phyloP scores from a whole-genome alignment of 2,329 filamentous ascomycete species.

The Nectriaceae sp. region DNA sequence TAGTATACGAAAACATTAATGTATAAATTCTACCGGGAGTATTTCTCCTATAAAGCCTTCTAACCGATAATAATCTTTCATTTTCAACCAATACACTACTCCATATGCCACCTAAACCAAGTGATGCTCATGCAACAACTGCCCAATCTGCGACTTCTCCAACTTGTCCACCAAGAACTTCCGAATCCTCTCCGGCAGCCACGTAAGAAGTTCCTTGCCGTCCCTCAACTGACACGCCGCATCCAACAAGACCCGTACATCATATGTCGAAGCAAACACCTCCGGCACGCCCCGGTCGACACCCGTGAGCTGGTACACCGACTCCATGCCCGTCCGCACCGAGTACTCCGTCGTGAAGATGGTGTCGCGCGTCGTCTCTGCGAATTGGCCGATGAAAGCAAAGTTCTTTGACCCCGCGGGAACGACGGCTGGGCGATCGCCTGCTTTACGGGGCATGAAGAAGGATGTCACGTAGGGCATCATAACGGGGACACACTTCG shows the following conservation, averaged over 20 bases:
- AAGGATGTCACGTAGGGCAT: constrained; percentile 17
- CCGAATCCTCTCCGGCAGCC: constrained; percentile 12
- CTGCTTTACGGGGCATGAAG: constrained; percentile 16
- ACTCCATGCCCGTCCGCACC: constrained; percentile 38
- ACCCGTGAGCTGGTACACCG: constrained; percentile 28
- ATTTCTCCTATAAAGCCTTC: too few relatives aligned
- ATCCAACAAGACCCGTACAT: constrained; percentile 8
- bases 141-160: constrained; percentile 12
- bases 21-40: too few relatives aligned
- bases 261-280: constrained; percentile 14
- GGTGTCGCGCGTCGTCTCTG: constrained; percentile 17
- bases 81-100: too few relatives aligned
- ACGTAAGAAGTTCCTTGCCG: constrained; percentile 10
- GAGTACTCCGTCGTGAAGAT: constrained; percentile 36
- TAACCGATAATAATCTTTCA: too few relatives aligned
- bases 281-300: constrained; percentile 13
- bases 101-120: constrained; percentile 9
- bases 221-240: constrained; percentile 9
- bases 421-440: constrained; percentile 10
- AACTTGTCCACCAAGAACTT: constrained; percentile 6
- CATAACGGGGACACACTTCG: constrained; percentile 15
- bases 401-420: constrained; percentile 10
- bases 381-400: constrained; percentile 16
- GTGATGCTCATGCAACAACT: constrained; percentile 13
- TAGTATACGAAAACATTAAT: too few relatives aligned